A percentile compares a stretch with the other conserved stretches of the same genome.
Conservation (phyloP, 192 early-diverging fungal genomes). For the Kickxella alabastrina region DNA sequence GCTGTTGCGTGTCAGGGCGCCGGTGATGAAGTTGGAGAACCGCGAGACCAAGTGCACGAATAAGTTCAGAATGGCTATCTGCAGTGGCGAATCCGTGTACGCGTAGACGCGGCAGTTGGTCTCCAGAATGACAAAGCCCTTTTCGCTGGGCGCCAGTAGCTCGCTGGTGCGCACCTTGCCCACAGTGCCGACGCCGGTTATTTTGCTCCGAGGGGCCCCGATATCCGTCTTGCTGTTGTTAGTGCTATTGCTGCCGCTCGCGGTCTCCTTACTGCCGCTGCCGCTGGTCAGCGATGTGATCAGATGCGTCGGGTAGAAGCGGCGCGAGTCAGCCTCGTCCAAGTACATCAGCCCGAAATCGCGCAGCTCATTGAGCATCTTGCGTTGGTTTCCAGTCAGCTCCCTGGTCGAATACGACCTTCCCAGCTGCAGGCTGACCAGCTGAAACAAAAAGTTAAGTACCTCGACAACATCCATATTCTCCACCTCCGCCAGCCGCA, state of each 20-base stretch:
- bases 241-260: constrained; percentile 22
- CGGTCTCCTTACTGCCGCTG: no score
- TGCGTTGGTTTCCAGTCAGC: constrained; percentile 76
- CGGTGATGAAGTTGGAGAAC: constrained; percentile 91
- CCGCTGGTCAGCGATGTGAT: constrained; percentile 79
- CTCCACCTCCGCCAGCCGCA: constrained; percentile 69
- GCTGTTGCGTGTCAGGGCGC: constrained; percentile 80
- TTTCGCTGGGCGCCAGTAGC: constrained; percentile 36
- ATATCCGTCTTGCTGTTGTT: not conserved
- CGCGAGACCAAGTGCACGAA: constrained; percentile 81
- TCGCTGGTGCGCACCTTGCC: constrained; percentile 11
- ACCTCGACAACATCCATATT: constrained; percentile 92
- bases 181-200: not conserved
- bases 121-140: constrained; percentile 89
- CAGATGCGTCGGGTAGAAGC: constrained; percentile 90
- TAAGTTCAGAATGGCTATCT: constrained; percentile 88
- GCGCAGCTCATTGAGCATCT: constrained; percentile 82
- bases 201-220: not conserved
- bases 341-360: constrained; percentile 89
- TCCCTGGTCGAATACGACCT: constrained; percentile 83
- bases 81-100: constrained; percentile 90
- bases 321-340: constrained; percentile 62
- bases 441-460: constrained; percentile 89
- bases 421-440: constrained; percentile 87
- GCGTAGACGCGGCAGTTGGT: constrained; percentile 95